Evolutionary conservation across 1,139 yeast species (phyloP), one percentile per base, ranked within the genome.

Genomic region (Wickerhamiella pararugosa): DNA sequence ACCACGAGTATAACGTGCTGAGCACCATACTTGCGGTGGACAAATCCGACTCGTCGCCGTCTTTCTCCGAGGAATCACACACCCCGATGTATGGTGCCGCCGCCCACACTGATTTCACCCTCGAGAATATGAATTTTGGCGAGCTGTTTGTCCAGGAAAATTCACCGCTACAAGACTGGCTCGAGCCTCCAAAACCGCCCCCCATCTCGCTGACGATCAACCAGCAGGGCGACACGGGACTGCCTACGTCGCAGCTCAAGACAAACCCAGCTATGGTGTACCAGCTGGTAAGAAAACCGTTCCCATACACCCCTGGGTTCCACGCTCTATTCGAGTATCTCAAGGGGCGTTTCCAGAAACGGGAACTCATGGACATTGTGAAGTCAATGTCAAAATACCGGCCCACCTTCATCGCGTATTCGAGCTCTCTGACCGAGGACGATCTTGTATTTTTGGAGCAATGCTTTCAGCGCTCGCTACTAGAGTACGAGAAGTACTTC

Each of bases 391-490:
- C 96, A 0, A 75, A 77, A 39, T 86, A 86, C 54, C 65, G 97
- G 48, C 96, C 97, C 1, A 76, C 86, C 7, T 87, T 87, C 57
- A 86, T 87, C 52, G 96, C 96, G 1, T 81, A 94, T 54, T 83
- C 94, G 29, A 80, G 83, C 53, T 77, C 92, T 3, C 63, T 90
- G 36, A 82, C 86, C 45, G 94, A 83, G 51, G 93, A 83, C 40
- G 98, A 90, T 58, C 66, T 87, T 56, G 81, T 87, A 5, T 90
- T 90, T 55, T 86, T 90, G 83, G 98, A 90, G 55, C 93, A 87
- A 62, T 83, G 95, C 53, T 87, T 87, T 63, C 97, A 90, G 59
- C 64, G 98, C 39, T 86, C 97, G 0, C 63, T 90, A 39, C 63
- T 87, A 38, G 94, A 93, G 47, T 90, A 86, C 58, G 92, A 84